Evolutionary conservation across 1,284 basidiomycete species (phyloP).

Genomic region (Heliocybe sulcata): DNA sequence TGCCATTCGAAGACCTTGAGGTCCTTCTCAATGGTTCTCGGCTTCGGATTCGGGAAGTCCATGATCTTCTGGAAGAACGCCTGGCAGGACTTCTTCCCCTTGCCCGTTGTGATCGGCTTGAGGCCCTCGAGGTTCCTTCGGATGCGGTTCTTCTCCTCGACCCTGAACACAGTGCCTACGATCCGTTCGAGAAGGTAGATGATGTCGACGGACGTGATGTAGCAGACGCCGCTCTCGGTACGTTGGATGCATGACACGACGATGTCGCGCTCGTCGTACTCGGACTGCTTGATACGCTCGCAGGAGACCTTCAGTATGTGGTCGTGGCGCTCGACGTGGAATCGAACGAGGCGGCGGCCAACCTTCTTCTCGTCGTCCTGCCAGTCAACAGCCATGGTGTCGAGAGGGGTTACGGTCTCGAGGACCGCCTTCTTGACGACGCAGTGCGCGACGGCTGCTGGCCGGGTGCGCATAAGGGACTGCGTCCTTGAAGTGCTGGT

Average conservation of each 20-base stretch:
- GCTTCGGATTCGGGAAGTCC: slow-evolving; percentile 91
- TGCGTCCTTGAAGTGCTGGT: slow-evolving; percentile 17
- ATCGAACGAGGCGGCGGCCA: slow-evolving; percentile 46
- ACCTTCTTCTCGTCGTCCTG: slow-evolving; percentile 39
- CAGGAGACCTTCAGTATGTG: slow-evolving; percentile 58
- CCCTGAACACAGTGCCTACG: slow-evolving; percentile 77
- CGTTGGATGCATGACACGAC: slow-evolving; percentile 90
- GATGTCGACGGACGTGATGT: slow-evolving; percentile 91
- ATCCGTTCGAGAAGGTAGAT: slow-evolving; percentile 90
- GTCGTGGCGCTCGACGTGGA: slow-evolving; percentile 55
- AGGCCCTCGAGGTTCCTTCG: slow-evolving; percentile 91
- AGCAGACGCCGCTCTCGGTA: slow-evolving; percentile 72
- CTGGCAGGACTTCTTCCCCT: slow-evolving; percentile 75
- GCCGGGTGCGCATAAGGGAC: slow-evolving; percentile 27
- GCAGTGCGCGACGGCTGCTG: not conserved
- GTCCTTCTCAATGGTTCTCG: slow-evolving; percentile 96
- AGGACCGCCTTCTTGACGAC: slow-evolving; percentile 43
- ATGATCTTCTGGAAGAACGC: slow-evolving; percentile 92
- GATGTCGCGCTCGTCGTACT: slow-evolving; percentile 47
- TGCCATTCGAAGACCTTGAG: slow-evolving; percentile 97
- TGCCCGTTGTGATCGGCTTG: slow-evolving; percentile 85
- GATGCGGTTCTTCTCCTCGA: slow-evolving; percentile 96
- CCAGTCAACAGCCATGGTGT: slow-evolving; percentile 48
- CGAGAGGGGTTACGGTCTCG: slow-evolving; percentile 47
- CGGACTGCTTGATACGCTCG: slow-evolving; percentile 50